Evolutionary conservation across 768 basidiomycete species (phyloP).

Genomic region (Pulveroboletus frians): DNA sequence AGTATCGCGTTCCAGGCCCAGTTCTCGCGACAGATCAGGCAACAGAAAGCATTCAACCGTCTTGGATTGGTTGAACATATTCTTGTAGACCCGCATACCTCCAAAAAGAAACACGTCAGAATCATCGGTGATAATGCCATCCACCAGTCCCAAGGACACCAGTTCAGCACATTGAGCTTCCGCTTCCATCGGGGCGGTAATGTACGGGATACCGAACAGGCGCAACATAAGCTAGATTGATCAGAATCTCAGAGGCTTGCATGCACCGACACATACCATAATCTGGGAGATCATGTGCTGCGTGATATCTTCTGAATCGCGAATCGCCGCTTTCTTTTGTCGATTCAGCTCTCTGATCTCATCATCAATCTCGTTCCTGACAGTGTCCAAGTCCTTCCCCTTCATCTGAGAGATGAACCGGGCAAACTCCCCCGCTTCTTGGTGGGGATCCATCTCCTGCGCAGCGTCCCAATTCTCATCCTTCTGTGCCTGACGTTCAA

Average conservation of each 20-base stretch:
- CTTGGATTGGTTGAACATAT: slow-evolving; percentile 99
- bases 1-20: slow-evolving; percentile 80
- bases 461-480: slow-evolving; percentile 71
- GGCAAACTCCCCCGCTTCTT: slow-evolving; percentile 88
- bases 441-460: slow-evolving; percentile 77
- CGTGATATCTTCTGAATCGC: slow-evolving; percentile 93
- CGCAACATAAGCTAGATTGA: slow-evolving; percentile 71
- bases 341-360: slow-evolving; percentile 80
- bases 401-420: slow-evolving; percentile 88
- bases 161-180: slow-evolving; percentile 98
- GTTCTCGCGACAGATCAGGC: slow-evolving; percentile 78
- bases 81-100: slow-evolving; percentile 92
- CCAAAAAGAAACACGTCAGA: slow-evolving; percentile 99
- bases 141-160: slow-evolving; percentile 77
- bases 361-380: slow-evolving; percentile 84
- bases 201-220: slow-evolving; percentile 95
- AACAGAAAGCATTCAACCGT: slow-evolving; percentile 94
- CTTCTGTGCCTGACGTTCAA: slow-evolving; percentile 19
- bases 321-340: slow-evolving; percentile 82
- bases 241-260: slow-evolving; percentile 5
- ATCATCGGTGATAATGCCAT: slow-evolving; percentile 98
- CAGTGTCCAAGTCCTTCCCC: slow-evolving; percentile 74
- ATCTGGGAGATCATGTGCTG: slow-evolving; percentile 91
- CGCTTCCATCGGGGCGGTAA: slow-evolving; percentile 99
- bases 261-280: slow-evolving; percentile 41